A percentile compares a stretch with the other conserved stretches of the same genome.
phyloP scores from a whole-genome alignment of 1,284 basidiomycete species.

The Sphaerobolus stellatus region DNA sequence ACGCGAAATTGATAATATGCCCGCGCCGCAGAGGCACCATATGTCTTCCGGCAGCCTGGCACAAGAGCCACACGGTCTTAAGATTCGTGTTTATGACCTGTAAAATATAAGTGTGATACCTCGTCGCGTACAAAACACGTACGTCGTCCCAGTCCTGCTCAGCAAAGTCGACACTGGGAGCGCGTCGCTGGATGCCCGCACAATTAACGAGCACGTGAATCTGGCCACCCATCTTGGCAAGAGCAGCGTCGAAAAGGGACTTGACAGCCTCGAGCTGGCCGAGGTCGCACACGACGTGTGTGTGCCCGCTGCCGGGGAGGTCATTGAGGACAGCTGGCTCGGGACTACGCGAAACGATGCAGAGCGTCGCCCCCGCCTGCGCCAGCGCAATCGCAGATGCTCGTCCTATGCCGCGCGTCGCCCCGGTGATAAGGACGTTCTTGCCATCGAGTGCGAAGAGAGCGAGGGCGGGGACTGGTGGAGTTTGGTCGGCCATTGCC shows the following conservation, averaged over 20 bases:
- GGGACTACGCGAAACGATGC: conserved; percentile 68
- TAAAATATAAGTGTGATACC: neutral
- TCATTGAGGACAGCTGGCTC: conserved; percentile 56
- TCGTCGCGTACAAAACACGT: conserved; percentile 29
- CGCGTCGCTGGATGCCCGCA: conserved; percentile 89
- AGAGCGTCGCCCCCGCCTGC: conserved; percentile 78
- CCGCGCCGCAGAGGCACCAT: conserved; percentile 75
- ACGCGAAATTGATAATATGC: conserved; percentile 82
- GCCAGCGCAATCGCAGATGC: conserved; percentile 72
- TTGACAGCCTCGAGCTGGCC: conserved; percentile 67
- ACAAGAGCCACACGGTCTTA: conserved; percentile 75
- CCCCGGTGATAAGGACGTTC: conserved; percentile 71
- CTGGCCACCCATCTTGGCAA: conserved; percentile 57
- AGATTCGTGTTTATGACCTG: conserved; percentile 79
- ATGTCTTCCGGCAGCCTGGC: conserved; percentile 74
- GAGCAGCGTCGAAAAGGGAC: conserved; percentile 61
- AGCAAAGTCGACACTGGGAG: conserved; percentile 77
- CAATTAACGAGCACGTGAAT: conserved; percentile 93
- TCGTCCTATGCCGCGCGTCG: conserved; percentile 70
- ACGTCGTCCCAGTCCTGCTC: conserved; percentile 92
- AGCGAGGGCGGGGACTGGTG: conserved; percentile 43
- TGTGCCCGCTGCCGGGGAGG: conserved; percentile 45
- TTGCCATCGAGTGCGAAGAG: conserved; percentile 62
- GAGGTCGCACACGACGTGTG: conserved; percentile 76
- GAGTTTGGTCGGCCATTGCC: conserved; percentile 30